Evolutionary conservation across 139 green algal genomes (phyloP).

Genomic region (Tetraselmis chui): DNA sequence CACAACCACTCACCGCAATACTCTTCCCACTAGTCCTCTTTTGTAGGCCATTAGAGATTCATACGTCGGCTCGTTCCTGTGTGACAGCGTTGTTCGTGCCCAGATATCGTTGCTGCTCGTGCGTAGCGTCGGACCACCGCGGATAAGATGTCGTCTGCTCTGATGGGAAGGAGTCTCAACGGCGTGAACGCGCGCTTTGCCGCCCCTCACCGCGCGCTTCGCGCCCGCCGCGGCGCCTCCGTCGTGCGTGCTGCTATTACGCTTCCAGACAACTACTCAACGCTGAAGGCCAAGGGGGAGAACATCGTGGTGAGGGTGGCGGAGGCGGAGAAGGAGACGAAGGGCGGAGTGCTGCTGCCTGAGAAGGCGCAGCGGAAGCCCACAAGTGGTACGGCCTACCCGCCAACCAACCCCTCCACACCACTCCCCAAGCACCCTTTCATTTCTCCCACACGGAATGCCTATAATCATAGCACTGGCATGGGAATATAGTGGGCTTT

Average conservation of each 20-base stretch:
- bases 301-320: conserved; percentile 12
- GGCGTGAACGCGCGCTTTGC: not conserved
- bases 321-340: conserved; percentile 15
- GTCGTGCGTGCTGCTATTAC: not conserved
- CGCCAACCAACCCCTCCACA: too few relatives aligned
- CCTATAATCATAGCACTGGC: too few relatives aligned
- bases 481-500: too few relatives aligned
- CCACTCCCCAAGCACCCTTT: too few relatives aligned
- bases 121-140: too few relatives aligned
- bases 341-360: conserved; percentile 12
- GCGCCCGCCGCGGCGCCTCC: not conserved
- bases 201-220: not conserved
- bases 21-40: too few relatives aligned
- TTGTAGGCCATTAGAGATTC: too few relatives aligned
- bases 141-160: not conserved
- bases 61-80: too few relatives aligned
- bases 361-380: conserved; percentile 9
- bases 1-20: too few relatives aligned
- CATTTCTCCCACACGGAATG: too few relatives aligned
- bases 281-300: not conserved
- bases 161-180: not conserved
- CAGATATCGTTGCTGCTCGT: too few relatives aligned
- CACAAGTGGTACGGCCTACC: conserved; percentile 3
- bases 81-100: too few relatives aligned
- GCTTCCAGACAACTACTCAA: not conserved